Conservation (phyloP, 2,329 filamentous ascomycete genomes). For the Sordariomycetes sp. region DNA sequence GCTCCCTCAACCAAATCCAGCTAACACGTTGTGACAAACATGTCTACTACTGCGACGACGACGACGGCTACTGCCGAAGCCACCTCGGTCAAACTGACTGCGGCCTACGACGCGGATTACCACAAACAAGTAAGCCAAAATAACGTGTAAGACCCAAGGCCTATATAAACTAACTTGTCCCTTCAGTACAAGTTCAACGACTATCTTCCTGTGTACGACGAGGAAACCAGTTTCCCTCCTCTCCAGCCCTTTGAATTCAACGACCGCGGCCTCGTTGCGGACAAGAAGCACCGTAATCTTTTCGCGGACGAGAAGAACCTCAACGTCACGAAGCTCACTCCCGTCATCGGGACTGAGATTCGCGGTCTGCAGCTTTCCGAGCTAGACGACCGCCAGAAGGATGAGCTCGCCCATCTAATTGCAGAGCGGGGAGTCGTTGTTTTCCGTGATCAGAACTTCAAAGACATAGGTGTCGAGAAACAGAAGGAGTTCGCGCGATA, state of each 20-base stretch:
- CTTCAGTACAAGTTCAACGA: constrained; percentile 17
- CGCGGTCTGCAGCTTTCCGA: constrained; percentile 25
- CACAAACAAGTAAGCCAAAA: not conserved
- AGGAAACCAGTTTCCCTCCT: constrained; percentile 15
- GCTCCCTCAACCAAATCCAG: not conserved
- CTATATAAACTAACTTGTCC: constrained; percentile 6
- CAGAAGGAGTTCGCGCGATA: constrained; percentile 26
- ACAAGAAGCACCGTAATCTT: constrained; percentile 17
- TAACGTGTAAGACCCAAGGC: not conserved
- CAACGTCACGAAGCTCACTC: constrained; percentile 10
- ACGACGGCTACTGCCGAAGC: not conserved
- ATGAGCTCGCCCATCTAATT: constrained; percentile 29
- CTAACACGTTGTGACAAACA: not conserved
- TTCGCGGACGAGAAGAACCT: constrained; percentile 8
- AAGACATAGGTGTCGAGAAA: constrained; percentile 23
- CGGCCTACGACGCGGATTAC: constrained; percentile 1
- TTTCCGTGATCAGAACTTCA: constrained; percentile 22
- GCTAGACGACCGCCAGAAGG: constrained; percentile 24
- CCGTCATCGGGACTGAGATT: constrained; percentile 28
- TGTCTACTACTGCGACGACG: not conserved
- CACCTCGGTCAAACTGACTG: not conserved
- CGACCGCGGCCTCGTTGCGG: constrained; percentile 18
- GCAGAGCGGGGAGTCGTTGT: constrained; percentile 27
- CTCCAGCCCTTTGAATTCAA: constrained; percentile 18
- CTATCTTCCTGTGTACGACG: constrained; percentile 23